These are phyloP conservation scores for Solanum lignicaule DNA, from an alignment of 257 asterid genomes.

Conservation along the genomic window DNA sequence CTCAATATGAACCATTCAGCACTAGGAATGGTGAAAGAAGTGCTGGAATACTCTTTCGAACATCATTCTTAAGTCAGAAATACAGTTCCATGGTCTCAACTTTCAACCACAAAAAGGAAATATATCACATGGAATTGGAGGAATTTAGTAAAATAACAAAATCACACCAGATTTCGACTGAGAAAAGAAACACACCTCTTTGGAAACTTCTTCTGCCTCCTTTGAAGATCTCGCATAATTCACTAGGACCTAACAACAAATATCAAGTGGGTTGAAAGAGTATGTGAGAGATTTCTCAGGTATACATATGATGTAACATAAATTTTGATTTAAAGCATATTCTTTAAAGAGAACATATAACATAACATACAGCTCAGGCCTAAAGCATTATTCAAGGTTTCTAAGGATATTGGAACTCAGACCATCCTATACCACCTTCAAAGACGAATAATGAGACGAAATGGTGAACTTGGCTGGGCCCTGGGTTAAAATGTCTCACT, in stretches of 20 bases:
- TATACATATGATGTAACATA: not conserved
- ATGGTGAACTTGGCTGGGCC: not conserved
- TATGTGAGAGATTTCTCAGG: not conserved
- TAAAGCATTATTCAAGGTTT: not conserved
- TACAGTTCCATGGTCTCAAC: not conserved
- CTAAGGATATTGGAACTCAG: not conserved
- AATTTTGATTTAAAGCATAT: not conserved
- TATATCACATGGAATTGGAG: not conserved
- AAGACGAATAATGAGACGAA: not conserved
- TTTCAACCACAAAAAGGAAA: not conserved
- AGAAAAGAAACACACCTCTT: slow-evolving; percentile 15
- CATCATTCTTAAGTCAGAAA: not conserved
- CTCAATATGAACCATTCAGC: not conserved
- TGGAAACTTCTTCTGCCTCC: slow-evolving; percentile 87
- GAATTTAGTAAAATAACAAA: not conserved
- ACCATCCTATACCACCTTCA: not conserved
- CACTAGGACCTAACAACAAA: slow-evolving; percentile 63
- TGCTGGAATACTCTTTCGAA: not conserved
- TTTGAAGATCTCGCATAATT: slow-evolving; percentile 93
- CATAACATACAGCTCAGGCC: not conserved
- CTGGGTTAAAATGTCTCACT: not conserved
- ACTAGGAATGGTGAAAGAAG: not conserved
- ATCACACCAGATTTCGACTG: not conserved
- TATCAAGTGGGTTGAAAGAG: not conserved
- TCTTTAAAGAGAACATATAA: not conserved